Evolutionary conservation across 208 protist species (phyloP).

Genomic region (Trichomonas vaginalis): DNA sequence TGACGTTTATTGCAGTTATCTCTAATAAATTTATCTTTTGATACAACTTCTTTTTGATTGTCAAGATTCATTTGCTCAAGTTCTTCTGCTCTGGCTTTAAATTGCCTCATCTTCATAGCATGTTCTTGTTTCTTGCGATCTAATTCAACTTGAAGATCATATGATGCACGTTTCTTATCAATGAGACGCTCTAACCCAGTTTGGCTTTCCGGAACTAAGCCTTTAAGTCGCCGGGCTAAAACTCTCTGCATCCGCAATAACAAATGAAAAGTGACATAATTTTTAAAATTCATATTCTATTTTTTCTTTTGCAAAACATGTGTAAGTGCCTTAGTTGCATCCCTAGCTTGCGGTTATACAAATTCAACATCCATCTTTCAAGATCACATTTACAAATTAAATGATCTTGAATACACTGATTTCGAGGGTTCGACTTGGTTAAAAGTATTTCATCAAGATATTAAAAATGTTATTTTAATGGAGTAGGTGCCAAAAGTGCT

Average conservation of each 20-base stretch:
- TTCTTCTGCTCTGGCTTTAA: background rate
- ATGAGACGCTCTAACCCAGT: background rate
- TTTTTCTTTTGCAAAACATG: no score
- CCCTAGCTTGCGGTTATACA: no score
- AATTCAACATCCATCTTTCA: no score
- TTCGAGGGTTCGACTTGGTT: no score
- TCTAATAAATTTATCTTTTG: background rate
- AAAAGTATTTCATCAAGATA: no score
- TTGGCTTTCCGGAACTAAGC: background rate
- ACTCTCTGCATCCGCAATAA: conserved; percentile 22
- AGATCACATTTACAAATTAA: no score
- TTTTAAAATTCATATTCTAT: no score
- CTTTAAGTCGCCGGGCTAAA: background rate
- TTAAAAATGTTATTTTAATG: no score
- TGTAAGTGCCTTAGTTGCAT: no score
- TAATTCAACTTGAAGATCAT: background rate
- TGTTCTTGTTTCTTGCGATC: background rate
- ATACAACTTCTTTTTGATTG: conserved; percentile 7
- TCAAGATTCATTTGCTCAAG: background rate
- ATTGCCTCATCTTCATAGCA: background rate
- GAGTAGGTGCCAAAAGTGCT: no score
- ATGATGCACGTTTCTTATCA: background rate
- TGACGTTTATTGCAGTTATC: conserved; percentile 17
- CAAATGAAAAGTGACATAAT: no score
- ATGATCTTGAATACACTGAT: no score